These are phyloP conservation scores for Tolypocladium tropicale DNA, from an alignment of 2,329 filamentous ascomycete genomes.

Conservation along the genomic window DNA sequence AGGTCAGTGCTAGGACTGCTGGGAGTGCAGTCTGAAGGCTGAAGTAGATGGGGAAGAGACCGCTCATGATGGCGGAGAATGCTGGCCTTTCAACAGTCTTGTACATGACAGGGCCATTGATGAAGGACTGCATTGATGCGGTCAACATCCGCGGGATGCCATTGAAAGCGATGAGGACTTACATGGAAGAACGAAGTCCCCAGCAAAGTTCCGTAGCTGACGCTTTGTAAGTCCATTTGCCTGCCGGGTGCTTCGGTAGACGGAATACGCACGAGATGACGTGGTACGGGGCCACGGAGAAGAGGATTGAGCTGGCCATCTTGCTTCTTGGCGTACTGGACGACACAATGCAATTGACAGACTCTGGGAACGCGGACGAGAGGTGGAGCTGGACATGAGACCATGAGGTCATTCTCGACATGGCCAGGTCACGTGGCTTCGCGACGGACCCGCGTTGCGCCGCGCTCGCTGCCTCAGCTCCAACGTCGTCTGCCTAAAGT, in stretches of 20 bases:
- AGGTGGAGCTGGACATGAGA: background rate
- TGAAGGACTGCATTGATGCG: constrained; percentile 58
- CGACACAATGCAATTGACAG: background rate
- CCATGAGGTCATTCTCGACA: constrained; percentile 4
- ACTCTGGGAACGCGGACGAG: background rate
- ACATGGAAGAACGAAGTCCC: constrained; percentile 83
- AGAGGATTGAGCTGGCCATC: constrained; percentile 43
- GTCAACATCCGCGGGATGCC: background rate
- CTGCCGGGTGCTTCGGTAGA: background rate
- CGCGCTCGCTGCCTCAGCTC: background rate
- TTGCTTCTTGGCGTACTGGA: background rate
- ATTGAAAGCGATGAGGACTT: constrained; percentile 4
- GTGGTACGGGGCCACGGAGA: constrained; percentile 63
- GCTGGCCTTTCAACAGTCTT: constrained; percentile 65
- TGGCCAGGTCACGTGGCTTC: constrained; percentile 19
- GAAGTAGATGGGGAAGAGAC: constrained; percentile 85
- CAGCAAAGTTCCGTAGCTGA: constrained; percentile 76
- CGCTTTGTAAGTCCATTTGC: constrained; percentile 11
- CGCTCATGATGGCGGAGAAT: constrained; percentile 71
- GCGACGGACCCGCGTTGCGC: constrained; percentile 16
- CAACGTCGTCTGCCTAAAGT: constrained; percentile 9
- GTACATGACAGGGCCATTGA: constrained; percentile 66
- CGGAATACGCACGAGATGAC: constrained; percentile 52
- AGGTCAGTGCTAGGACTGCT: constrained; percentile 64
- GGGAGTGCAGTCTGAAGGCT: constrained; percentile 69